A percentile compares a stretch with the other conserved stretches of the same genome.
These are phyloP conservation scores for Cyclostephanos invisitatus DNA, from an alignment of 108 stramenopile genomes.

Conservation along the genomic window DNA sequence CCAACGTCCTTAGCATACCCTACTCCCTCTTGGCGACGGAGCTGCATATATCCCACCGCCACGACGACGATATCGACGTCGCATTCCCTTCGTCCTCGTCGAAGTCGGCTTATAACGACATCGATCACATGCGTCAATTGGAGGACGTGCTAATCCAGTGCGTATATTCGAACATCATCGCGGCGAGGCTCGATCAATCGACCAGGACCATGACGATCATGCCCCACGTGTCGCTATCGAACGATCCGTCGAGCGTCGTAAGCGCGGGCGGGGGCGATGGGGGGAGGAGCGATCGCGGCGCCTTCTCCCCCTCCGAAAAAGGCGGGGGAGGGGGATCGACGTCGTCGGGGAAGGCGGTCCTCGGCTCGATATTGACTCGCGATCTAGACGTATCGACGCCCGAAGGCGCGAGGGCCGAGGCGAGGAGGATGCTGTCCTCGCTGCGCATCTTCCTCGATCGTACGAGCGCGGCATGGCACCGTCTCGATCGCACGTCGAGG, in stretches of 20 bases:
- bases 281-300: no score
- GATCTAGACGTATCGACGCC: conserved; percentile 32
- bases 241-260: neutral
- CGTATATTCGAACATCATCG: conserved; percentile 43
- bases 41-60: conserved; percentile 16
- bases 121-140: conserved; percentile 27
- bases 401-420: conserved; percentile 2
- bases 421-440: conserved; percentile 17
- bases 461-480: conserved; percentile 11
- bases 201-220: conserved; percentile 25
- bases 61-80: neutral
- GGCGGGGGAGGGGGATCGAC: neutral
- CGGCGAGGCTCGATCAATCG: conserved; percentile 39
- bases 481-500: conserved; percentile 15
- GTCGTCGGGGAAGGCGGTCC: neutral
- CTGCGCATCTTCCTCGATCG: conserved; percentile 18
- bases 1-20: conserved; percentile 20
- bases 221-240: conserved; percentile 11
- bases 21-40: conserved; percentile 27
- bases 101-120: neutral
- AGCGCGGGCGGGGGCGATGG: neutral
- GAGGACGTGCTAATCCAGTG: conserved; percentile 50
- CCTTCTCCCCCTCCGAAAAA: neutral
- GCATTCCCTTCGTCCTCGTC: no score
- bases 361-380: conserved; percentile 37